These are phyloP conservation scores for slime mould (Dictyostelium discoideum) DNA, from an alignment of 78 protist genomes.

Conservation along the genomic window DNA sequence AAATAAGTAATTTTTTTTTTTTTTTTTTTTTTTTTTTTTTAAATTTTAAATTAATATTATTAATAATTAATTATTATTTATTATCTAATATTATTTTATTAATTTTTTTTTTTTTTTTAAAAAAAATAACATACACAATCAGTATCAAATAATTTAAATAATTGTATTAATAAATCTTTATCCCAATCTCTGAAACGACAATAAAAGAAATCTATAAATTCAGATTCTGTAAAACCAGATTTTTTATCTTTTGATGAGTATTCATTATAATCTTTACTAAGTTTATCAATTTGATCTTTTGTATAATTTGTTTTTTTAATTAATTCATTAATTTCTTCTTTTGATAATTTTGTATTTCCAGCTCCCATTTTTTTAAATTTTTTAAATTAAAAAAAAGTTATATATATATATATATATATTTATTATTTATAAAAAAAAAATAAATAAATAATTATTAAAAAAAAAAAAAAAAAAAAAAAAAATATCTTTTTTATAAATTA, in stretches of 20 bases:
- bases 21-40: background rate
- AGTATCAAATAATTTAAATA: constrained; percentile 9
- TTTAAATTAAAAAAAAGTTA: no score
- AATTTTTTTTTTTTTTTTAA: background rate
- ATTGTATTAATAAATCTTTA: background rate
- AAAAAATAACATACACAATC: background rate
- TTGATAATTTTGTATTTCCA: background rate
- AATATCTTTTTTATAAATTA: no score
- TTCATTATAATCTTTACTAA: background rate
- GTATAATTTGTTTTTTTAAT: background rate
- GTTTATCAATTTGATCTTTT: background rate
- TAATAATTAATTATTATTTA: no score
- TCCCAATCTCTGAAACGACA: constrained; percentile 11
- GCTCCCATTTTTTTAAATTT: background rate
- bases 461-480: no score
- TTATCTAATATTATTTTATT: no score
- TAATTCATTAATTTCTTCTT: background rate
- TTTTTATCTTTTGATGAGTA: background rate
- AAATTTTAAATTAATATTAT: no score
- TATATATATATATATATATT: no score
- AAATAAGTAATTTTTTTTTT: background rate
- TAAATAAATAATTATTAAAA: no score
- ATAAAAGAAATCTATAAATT: constrained; percentile 3
- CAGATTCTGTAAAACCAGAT: background rate
- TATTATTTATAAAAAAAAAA: background rate